phyloP scores from a whole-genome alignment of 257 asterid genomes.

The Nyctanthes arbortristis region DNA sequence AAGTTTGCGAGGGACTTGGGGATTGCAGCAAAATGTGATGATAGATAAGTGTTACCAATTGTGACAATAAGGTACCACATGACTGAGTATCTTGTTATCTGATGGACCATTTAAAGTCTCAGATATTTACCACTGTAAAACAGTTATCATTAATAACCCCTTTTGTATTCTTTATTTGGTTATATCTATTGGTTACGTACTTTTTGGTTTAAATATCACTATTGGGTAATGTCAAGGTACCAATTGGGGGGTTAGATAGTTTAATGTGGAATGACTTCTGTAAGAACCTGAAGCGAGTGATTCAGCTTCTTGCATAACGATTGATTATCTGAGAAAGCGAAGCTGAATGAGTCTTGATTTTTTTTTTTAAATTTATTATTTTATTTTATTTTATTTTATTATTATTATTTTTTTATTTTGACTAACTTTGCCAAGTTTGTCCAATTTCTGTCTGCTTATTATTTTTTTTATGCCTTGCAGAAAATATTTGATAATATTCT shows the following conservation, averaged over 20 bases:
- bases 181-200: neutral
- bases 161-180: neutral
- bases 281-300: neutral
- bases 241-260: neutral
- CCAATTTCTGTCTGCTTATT: constrained; percentile 10
- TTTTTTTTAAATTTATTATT: too few relatives aligned
- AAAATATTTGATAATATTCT: constrained; percentile 94
- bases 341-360: neutral
- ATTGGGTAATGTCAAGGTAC: neutral
- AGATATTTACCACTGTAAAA: neutral
- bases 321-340: neutral
- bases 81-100: neutral
- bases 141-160: neutral
- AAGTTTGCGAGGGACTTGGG: neutral
- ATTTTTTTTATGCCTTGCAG: constrained; percentile 37
- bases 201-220: neutral
- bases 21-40: neutral
- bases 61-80: neutral
- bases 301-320: neutral
- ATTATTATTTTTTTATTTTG: too few relatives aligned
- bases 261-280: neutral
- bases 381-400: too few relatives aligned
- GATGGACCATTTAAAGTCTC: neutral
- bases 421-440: too few relatives aligned
- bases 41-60: neutral